Percentiles rank a stretch among this genome's conserved stretches.
Evolutionary conservation across 768 basidiomycete species (phyloP).

Genomic region (Lentinus brumalis): DNA sequence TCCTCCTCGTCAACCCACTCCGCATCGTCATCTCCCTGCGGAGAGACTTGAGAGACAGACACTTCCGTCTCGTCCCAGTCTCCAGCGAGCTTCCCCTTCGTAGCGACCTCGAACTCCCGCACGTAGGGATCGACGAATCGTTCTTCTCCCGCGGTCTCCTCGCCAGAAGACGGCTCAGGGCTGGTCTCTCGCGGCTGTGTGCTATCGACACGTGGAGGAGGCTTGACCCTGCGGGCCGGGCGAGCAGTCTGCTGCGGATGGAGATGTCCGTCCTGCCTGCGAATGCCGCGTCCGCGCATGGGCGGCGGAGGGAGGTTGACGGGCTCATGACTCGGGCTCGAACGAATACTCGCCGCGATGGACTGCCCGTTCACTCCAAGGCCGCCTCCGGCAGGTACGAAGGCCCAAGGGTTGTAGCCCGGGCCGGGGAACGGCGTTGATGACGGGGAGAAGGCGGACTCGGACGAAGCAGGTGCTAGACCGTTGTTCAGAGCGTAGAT

Average conservation of each 20-base stretch:
- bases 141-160: conserved; percentile 77
- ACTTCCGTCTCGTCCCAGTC: conserved; percentile 32
- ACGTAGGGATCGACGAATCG: conserved; percentile 27
- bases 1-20: conserved; percentile 78
- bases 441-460: conserved; percentile 78
- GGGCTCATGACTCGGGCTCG: conserved; percentile 73
- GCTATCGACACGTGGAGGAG: conserved; percentile 78
- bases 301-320: conserved; percentile 54
- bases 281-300: conserved; percentile 46
- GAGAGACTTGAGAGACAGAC: background rate
- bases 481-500: conserved; percentile 75
- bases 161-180: conserved; percentile 68
- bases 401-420: conserved; percentile 74
- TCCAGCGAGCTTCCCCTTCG: conserved; percentile 41
- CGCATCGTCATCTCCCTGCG: conserved; percentile 43
- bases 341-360: conserved; percentile 61
- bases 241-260: conserved; percentile 26
- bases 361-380: conserved; percentile 43
- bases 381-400: conserved; percentile 56
- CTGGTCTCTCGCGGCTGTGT: conserved; percentile 83
- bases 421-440: conserved; percentile 70
- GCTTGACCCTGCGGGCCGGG: conserved; percentile 44
- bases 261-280: conserved; percentile 45
- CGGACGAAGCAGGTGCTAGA: conserved; percentile 55
- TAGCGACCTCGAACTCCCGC: conserved; percentile 23